These are phyloP conservation scores for Sporisorium reilianum DNA, from an alignment of 1,284 basidiomycete genomes.

Conservation along the genomic window DNA sequence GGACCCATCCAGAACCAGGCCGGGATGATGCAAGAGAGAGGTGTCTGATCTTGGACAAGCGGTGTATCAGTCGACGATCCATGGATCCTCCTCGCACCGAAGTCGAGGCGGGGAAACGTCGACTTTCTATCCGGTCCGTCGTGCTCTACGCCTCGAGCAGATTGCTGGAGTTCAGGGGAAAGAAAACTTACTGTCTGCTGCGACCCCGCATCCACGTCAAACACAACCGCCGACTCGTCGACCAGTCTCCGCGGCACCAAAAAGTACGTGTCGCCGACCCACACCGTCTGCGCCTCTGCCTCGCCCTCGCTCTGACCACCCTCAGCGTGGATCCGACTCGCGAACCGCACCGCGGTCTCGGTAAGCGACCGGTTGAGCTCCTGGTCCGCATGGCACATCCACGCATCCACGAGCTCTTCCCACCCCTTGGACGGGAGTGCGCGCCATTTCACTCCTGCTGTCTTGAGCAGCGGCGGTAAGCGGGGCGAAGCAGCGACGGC, in stretches of 20 bases:
- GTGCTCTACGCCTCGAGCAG: too few species aligned
- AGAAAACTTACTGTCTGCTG: conserved; percentile 18
- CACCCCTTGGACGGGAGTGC: conserved; percentile 95
- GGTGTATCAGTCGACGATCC: conserved; percentile 49
- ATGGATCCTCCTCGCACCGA: not conserved
- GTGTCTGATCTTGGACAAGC: conserved; percentile 33
- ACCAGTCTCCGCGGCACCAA: conserved; percentile 8
- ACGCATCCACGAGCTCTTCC: conserved; percentile 95
- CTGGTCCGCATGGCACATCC: conserved; percentile 97
- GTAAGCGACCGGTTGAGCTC: conserved; percentile 56
- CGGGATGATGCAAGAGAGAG: not conserved
- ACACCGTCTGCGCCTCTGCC: conserved; percentile 7
- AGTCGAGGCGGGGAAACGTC: not conserved
- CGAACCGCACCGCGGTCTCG: conserved; percentile 41
- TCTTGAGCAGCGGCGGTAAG: too few species aligned
- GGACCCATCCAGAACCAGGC: not conserved
- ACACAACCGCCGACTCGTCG: not conserved
- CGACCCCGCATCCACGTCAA: not conserved
- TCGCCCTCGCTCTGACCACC: not conserved
- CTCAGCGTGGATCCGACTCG: not conserved
- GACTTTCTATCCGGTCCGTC: conserved; percentile 51
- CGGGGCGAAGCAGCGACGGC: too few species aligned
- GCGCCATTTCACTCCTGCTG: conserved; percentile 73
- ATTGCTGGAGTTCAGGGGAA: too few species aligned
- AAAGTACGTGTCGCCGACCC: conserved; percentile 45